These are phyloP conservation scores for Aspergillus spinulosporus DNA, from an alignment of 2,329 filamentous ascomycete genomes.

Conservation along the genomic window DNA sequence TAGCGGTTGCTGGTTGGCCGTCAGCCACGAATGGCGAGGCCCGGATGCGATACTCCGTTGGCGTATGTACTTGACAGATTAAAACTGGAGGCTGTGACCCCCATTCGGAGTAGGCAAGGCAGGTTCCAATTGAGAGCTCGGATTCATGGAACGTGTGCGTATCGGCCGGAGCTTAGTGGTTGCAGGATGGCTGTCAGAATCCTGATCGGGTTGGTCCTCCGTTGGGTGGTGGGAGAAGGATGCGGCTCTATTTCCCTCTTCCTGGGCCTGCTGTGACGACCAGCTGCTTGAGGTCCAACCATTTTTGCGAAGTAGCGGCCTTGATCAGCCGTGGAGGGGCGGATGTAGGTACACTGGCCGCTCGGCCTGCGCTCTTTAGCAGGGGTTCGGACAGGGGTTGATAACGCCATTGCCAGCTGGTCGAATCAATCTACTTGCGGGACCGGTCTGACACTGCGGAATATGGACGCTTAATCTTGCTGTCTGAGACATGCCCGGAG, in stretches of 20 bases:
- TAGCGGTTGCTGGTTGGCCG: conserved; percentile 5
- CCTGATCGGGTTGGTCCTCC: not conserved
- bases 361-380: not conserved
- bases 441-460: conserved; percentile 6
- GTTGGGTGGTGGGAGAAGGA: not conserved
- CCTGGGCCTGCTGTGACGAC: not conserved
- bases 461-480: conserved; percentile 1
- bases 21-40: not conserved
- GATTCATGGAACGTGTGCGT: conserved; percentile 6
- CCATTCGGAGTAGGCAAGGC: not conserved
- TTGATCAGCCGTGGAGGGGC: conserved; percentile 8
- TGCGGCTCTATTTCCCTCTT: conserved; percentile 6
- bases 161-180: conserved; percentile 4
- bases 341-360: conserved; percentile 7
- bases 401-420: conserved; percentile 17
- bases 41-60: not conserved
- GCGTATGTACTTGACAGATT: not conserved
- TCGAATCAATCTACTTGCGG: conserved; percentile 12
- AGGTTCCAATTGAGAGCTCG: not conserved
- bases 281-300: not conserved
- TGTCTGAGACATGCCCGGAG: conserved; percentile 6
- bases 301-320: not conserved
- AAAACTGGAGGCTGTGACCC: not conserved
- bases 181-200: not conserved
- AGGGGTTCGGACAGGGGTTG: conserved; percentile 8